Evolutionary conservation across 2,329 filamentous ascomycete genomes (phyloP), one percentile per base, ranked within the genome.

Genomic region (Parascedosporium putredinis): DNA sequence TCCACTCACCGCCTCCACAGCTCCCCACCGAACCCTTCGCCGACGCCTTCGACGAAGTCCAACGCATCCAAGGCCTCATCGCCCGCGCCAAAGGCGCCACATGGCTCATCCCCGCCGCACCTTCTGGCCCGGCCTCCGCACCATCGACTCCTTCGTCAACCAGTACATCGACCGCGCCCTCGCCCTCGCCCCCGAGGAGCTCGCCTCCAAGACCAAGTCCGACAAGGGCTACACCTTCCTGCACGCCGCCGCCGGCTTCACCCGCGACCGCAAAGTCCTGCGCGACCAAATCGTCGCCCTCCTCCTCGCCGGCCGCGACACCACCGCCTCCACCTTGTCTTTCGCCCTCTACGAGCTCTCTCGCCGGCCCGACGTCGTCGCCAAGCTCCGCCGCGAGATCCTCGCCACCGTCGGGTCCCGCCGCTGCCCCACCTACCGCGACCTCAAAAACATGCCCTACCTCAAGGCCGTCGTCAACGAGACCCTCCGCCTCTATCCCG

Each of bases 391-490:
- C 22, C 65, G 70, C 22, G 88, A 95, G 64, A 88, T 95, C 59
- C 63, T 82, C 23, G 62, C 74, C 2, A 71, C 72, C 0, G 76
- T 95, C 4, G 89, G 89, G 2, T 64, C 75, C 5, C 68, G 78
- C 12, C 66, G 73, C 5, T 67, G 72, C 3, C 83, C 83, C 0
- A 88, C 84, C 0, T 95, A 94, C 63, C 75, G 79, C 10, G 79
- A 95, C 60, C 74, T 95, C 52, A 95, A 95, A 71, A 75, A 75
- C 55, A 95, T 95, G 88, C 84, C 85, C 58, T 95, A 91, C 63
- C 77, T 93, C 51, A 72, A 80, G 64, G 73, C 83, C 57, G 68
- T 85, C 46, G 74, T 94, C 58, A 84, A 87, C 67, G 88, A 94
- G 67, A 86, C 80, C 0, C 75, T 90, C 52, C 81, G 88, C 12